These are phyloP conservation scores for Myxozyma neotropica DNA, from an alignment of 805 yeast species.

Conservation along the genomic window DNA sequence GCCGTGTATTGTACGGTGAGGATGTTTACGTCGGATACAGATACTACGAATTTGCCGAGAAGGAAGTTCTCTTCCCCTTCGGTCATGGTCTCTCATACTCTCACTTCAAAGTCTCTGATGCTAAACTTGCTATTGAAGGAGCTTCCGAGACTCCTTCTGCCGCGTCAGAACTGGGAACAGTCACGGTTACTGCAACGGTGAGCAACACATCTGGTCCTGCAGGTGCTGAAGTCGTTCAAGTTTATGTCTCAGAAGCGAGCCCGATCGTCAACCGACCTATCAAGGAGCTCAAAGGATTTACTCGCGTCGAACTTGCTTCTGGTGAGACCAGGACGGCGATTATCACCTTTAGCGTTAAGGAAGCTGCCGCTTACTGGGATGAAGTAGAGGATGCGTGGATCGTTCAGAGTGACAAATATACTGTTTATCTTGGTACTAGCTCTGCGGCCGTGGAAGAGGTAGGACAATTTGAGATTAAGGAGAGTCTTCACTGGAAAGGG, in stretches of 20 bases:
- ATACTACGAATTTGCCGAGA: slow-evolving; percentile 56
- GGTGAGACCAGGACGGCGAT: slow-evolving; percentile 49
- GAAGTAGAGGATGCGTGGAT: slow-evolving; percentile 54
- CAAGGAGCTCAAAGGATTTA: slow-evolving; percentile 63
- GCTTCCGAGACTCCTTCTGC: background rate
- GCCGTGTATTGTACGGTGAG: slow-evolving; percentile 63
- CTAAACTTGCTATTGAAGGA: slow-evolving; percentile 37
- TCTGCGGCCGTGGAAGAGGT: slow-evolving; percentile 22
- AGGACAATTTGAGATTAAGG: slow-evolving; percentile 30
- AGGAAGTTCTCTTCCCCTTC: slow-evolving; percentile 58
- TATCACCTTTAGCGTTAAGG: slow-evolving; percentile 50
- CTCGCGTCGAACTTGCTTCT: slow-evolving; percentile 47
- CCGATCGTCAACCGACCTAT: slow-evolving; percentile 54
- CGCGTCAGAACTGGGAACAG: background rate
- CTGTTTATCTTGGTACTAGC: slow-evolving; percentile 39
- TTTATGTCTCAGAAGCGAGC: slow-evolving; percentile 48
- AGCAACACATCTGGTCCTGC: slow-evolving; percentile 40
- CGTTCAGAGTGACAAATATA: slow-evolving; percentile 54
- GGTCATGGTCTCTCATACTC: slow-evolving; percentile 68
- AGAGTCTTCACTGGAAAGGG: slow-evolving; percentile 38
- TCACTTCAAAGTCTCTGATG: slow-evolving; percentile 64
- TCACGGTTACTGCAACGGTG: slow-evolving; percentile 5
- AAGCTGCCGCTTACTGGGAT: slow-evolving; percentile 59
- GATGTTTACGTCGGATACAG: slow-evolving; percentile 67
- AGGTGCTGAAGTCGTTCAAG: slow-evolving; percentile 61